Conservation (phyloP, 2,329 filamentous ascomycete genomes). For the Aspergillus sergii region DNA sequence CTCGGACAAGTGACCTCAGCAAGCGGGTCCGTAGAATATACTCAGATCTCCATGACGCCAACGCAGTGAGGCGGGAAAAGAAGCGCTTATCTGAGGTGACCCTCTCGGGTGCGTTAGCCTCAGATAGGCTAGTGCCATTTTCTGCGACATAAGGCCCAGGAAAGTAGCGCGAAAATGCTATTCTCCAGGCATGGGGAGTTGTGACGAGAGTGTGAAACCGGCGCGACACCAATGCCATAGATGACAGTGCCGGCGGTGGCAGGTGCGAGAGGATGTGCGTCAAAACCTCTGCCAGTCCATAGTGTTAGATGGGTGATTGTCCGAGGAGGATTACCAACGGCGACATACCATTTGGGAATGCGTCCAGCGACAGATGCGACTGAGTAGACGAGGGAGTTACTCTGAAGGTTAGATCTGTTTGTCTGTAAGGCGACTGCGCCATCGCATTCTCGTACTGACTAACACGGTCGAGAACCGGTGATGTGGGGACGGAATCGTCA, state of each 20-base stretch:
- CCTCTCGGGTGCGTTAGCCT: conserved; percentile 54
- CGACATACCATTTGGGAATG: conserved; percentile 77
- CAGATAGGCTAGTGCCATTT: conserved; percentile 43
- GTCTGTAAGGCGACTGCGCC: conserved; percentile 37
- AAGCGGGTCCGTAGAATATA: conserved; percentile 87
- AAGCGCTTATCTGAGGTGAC: conserved; percentile 73
- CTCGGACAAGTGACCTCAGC: conserved; percentile 76
- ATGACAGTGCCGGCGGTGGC: conserved; percentile 78
- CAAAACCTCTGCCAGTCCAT: conserved; percentile 70
- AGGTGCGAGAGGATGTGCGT: conserved; percentile 91
- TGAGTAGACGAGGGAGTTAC: conserved; percentile 50
- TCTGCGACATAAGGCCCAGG: conserved; percentile 68
- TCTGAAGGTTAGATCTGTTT: conserved; percentile 54
- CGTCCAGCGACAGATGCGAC: conserved; percentile 53
- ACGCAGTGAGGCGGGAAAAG: conserved; percentile 78
- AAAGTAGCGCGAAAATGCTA: conserved; percentile 89
- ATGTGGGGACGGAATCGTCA: neutral
- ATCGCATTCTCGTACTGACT: conserved; percentile 58
- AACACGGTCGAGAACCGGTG: conserved; percentile 28
- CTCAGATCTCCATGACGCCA: conserved; percentile 95
- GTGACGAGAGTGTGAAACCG: conserved; percentile 86
- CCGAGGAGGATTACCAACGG: conserved; percentile 8
- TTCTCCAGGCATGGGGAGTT: conserved; percentile 89
- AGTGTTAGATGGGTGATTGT: conserved; percentile 16
- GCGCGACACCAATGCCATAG: conserved; percentile 82